Base-by-base conservation (phyloP, 306 rosid species). In the Gleditsia sinensis region DNA sequence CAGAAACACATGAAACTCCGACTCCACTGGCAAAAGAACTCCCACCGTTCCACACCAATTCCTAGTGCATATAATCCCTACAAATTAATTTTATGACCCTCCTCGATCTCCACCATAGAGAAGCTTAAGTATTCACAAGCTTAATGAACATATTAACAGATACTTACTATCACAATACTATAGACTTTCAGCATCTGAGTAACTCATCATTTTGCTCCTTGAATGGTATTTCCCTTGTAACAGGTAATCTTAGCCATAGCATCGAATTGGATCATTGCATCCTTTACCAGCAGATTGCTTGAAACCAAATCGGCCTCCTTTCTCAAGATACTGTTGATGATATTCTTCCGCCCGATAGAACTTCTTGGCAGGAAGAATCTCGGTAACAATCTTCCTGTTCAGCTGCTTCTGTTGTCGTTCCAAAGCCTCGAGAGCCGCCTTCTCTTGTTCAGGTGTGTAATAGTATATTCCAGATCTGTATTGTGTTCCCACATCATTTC, bases 391-490 rank as follows among this genome's bases (percentile, higher is more conserved):
- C 77, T 84, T 88, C 79, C 97, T 83, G 87, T 74, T 85, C 72
- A 84, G 13, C 40, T 72, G 64, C 53, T 86, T 81, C 83, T 91
- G 90, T 10, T 79, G 88, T n/a, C 72, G 80, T 59, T 89, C 91
- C 83, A 86, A 4, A 3, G 96, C 86, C 16, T 85, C 96, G 14
- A 17, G 69, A 36, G 97, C 98, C 10, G 82, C 86, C 72, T 91
- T 80, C 89, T 94, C 92, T 82, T 94, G 98, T 45, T 89, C 98
- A 24, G 92, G 92, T 4, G 94, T 85, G 86, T 91, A 91, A 91
- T 80, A 91, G 94, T 94, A 94, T 76, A 94, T 91, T 66, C 97
- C 98, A 4, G 98, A 94, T 77, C 97, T 82, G 84, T 94, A 94
- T 58, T 94, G 98, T 16, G 97, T 88, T 75, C 98, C 98, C 75